Evolutionary conservation across 192 early-diverging fungal genomes (phyloP), one percentile per base, ranked within the genome.

Genomic region (Mortierella alpina): DNA sequence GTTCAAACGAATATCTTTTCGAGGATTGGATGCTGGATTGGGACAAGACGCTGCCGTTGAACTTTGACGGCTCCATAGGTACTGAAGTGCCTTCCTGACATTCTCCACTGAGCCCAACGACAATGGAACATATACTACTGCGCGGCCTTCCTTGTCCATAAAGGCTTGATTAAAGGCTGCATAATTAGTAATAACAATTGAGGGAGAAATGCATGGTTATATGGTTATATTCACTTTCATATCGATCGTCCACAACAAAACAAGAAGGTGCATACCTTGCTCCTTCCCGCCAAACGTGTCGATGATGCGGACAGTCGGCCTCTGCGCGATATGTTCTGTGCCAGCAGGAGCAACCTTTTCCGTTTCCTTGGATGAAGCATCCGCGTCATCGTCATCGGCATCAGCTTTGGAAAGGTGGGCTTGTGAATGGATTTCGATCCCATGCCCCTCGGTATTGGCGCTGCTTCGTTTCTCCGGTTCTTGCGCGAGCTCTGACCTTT

Each of bases 11-110:
- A 42, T 23, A 59, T 76, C 74, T 5, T 59, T 23, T 10, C 62
- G 66, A 15, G 67, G 67, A 52, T 69, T 58, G 2, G 60, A 40
- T 40, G 50, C 74, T 15, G 23, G 50, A 50, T 52, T 76, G 1
- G 74, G 74, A 7, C 10, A 57, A 7, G 61, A 8, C 2, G 54
- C 61, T 7, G 41, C 20, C 17, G 52, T 44, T 40, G 42, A 31
- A 6, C 5, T 1, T 47, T 72, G 70, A 6, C 40, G 51, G 39
- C 41, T 64, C 70, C 70, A 72, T 22, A 72, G 46, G 39, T 49
- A 64, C 10, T 58, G 49, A 17, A 72, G 18, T 0, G 70, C 62
- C 54, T 72, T 72, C 2, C 54, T 10, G 46, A 22, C 45, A 42
- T 45, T 64, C 23, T 64, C 62, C 2, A 64, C 70, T 11, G 70